These are phyloP conservation scores for Collybiopsis luxurians DNA, from an alignment of 768 basidiomycete species.

Conservation along the genomic window DNA sequence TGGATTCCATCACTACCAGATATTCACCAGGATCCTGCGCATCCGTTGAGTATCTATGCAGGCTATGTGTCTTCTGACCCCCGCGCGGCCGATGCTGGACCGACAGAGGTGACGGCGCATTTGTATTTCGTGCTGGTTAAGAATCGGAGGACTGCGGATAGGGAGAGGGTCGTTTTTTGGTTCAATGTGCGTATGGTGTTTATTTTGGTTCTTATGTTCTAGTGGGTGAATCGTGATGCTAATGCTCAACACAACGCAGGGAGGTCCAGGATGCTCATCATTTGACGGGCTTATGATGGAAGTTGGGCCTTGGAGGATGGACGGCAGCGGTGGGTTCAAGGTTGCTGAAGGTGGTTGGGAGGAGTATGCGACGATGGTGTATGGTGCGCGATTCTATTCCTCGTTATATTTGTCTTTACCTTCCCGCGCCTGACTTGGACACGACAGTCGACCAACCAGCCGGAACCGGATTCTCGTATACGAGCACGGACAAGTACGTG, in stretches of 20 bases:
- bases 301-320: conserved; percentile 87
- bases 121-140: conserved; percentile 89
- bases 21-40: conserved; percentile 66
- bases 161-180: conserved; percentile 91
- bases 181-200: conserved; percentile 71
- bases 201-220: background rate
- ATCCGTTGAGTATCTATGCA: conserved; percentile 77
- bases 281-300: conserved; percentile 99
- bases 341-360: conserved; percentile 92
- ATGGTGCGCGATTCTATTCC: conserved; percentile 52
- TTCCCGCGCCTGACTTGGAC: background rate
- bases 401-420: background rate
- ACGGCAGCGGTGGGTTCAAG: conserved; percentile 68
- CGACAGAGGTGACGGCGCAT: conserved; percentile 70
- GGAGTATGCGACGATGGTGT: conserved; percentile 93
- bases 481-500: conserved; percentile 81
- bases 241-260: too few relatives aligned
- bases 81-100: conserved; percentile 42
- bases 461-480: conserved; percentile 92
- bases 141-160: conserved; percentile 85
- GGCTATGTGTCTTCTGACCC: conserved; percentile 86
- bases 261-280: conserved; percentile 95
- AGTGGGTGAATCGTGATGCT: too few relatives aligned
- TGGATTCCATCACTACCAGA: conserved; percentile 77
- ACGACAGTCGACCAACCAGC: conserved; percentile 91